A percentile compares a stretch with the other conserved stretches of the same genome.
Evolutionary conservation across 169 alveolate genomes (phyloP).

Genomic region (Eimeria maxima): DNA sequence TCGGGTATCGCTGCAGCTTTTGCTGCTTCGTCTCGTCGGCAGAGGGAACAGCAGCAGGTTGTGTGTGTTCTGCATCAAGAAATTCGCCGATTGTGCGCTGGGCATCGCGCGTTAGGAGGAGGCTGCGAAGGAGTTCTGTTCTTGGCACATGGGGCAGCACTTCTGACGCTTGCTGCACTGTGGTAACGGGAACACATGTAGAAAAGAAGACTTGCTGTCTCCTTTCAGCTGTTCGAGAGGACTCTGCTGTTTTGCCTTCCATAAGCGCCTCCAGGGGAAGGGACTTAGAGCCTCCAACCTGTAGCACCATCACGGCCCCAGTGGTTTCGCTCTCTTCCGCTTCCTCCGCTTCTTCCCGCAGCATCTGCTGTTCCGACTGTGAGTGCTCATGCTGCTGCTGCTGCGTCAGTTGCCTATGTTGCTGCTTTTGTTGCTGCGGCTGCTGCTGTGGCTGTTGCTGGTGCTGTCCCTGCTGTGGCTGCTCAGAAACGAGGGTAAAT

Average conservation of each 20-base stretch:
- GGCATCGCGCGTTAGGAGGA: constrained; percentile 66
- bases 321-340: constrained; percentile 55
- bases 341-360: background rate
- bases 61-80: constrained; percentile 42
- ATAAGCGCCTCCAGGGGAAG: constrained; percentile 76
- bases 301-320: constrained; percentile 77
- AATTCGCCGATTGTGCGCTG: constrained; percentile 33
- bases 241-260: constrained; percentile 75
- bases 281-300: constrained; percentile 49
- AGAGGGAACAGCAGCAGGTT: background rate
- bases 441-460: constrained; percentile 45
- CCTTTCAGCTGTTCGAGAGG: constrained; percentile 66
- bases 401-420: background rate
- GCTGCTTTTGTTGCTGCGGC: constrained; percentile 29
- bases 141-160: constrained; percentile 73
- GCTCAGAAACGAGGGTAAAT: constrained; percentile 78
- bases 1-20: background rate
- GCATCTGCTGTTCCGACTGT: constrained; percentile 6
- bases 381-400: constrained; percentile 7
- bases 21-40: background rate
- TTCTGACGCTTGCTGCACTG: constrained; percentile 47
- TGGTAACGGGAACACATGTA: constrained; percentile 48
- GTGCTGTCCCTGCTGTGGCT: constrained; percentile 45
- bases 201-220: constrained; percentile 75
- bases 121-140: constrained; percentile 61